Evolutionary conservation across 2,329 filamentous ascomycete species (phyloP).

Genomic region (Uncinocarpus reesii): DNA sequence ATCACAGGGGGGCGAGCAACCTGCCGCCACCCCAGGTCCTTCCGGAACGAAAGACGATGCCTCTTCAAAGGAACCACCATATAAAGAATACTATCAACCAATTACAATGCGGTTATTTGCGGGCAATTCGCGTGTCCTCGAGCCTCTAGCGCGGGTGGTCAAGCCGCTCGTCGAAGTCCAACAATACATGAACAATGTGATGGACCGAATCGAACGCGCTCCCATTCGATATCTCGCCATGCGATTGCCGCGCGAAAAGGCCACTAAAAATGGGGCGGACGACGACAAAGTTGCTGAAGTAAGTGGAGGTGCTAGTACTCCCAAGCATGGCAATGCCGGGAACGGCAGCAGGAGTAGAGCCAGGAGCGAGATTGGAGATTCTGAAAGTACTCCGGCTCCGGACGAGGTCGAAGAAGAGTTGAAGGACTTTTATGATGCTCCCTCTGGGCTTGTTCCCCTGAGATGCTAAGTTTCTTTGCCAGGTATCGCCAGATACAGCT

Average conservation of each 20-base stretch:
- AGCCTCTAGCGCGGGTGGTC: constrained; percentile 47
- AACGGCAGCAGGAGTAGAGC: constrained; percentile 23
- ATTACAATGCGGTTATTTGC: constrained; percentile 49
- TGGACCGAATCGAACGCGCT: constrained; percentile 47
- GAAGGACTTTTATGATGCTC: constrained; percentile 34
- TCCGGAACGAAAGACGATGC: constrained; percentile 7
- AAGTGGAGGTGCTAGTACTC: constrained; percentile 6
- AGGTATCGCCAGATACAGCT: too few relatives aligned
- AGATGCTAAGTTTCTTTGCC: too few relatives aligned
- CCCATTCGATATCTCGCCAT: constrained; percentile 48
- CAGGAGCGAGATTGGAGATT: constrained; percentile 23
- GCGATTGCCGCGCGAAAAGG: constrained; percentile 40
- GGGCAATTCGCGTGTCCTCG: constrained; percentile 42
- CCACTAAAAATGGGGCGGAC: constrained; percentile 15
- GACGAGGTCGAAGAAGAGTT: constrained; percentile 27
- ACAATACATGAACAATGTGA: constrained; percentile 47
- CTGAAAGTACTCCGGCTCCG: not conserved
- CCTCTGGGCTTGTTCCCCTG: constrained; percentile 28
- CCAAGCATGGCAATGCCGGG: constrained; percentile 17
- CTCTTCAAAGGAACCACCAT: constrained; percentile 15
- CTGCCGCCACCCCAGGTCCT: constrained; percentile 7
- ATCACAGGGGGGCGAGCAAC: constrained; percentile 21
- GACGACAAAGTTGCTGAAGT: constrained; percentile 21
- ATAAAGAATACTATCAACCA: constrained; percentile 42
- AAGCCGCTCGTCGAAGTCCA: constrained; percentile 45